Evolutionary conservation across 2,329 filamentous ascomycete genomes (phyloP).

Genomic region (Pseudophaeomoniella oleicola): DNA sequence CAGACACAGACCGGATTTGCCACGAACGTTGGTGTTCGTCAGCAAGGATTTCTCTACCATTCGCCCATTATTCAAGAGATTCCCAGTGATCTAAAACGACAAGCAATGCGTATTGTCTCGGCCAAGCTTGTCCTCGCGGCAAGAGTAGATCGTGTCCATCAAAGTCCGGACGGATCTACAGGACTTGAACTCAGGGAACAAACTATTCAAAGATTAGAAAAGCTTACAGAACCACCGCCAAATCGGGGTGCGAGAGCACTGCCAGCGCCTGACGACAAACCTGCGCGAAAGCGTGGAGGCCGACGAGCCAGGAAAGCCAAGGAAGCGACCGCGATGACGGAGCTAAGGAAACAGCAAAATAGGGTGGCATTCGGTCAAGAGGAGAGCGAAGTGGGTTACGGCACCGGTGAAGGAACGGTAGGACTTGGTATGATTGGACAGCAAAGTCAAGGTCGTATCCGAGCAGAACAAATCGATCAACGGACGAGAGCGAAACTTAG

Average conservation of each 20-base stretch:
- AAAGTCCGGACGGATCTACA: conserved; percentile 63
- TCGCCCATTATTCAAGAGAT: conserved; percentile 79
- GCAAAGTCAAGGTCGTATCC: conserved; percentile 74
- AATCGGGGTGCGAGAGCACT: conserved; percentile 80
- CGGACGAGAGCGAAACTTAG: conserved; percentile 85
- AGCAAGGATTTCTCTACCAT: conserved; percentile 88
- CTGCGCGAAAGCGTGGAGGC: conserved; percentile 80
- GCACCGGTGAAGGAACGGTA: conserved; percentile 66
- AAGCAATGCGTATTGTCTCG: conserved; percentile 88
- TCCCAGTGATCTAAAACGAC: conserved; percentile 72
- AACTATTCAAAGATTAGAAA: conserved; percentile 76
- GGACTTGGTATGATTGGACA: conserved; percentile 94
- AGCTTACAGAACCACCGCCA: conserved; percentile 78
- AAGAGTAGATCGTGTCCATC: conserved; percentile 74
- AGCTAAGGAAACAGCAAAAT: conserved; percentile 90
- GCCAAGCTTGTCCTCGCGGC: conserved; percentile 91
- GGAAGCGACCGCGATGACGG: conserved; percentile 93
- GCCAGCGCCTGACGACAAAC: conserved; percentile 90
- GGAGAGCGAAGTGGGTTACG: conserved; percentile 85
- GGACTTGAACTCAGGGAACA: conserved; percentile 71
- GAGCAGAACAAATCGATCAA: conserved; percentile 78
- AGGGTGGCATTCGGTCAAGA: conserved; percentile 92
- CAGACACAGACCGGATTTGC: conserved; percentile 68
- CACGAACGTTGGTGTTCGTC: conserved; percentile 78
- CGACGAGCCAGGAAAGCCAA: conserved; percentile 84